These are phyloP conservation scores for Boletus eberwhitei DNA, from an alignment of 768 basidiomycete genomes.

Conservation along the genomic window DNA sequence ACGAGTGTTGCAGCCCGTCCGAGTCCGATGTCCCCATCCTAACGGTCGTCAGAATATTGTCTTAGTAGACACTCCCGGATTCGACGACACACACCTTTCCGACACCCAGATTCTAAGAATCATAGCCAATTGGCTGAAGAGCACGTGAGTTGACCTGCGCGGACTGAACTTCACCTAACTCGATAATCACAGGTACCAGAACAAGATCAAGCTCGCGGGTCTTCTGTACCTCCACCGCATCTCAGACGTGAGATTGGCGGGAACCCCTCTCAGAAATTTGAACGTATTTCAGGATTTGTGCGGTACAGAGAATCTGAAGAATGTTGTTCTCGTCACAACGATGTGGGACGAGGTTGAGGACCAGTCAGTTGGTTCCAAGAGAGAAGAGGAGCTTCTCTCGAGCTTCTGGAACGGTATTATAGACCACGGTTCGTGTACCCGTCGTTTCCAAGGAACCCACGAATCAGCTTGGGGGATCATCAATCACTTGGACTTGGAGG, in stretches of 20 bases:
- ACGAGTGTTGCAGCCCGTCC: conserved; percentile 1
- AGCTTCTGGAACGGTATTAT: conserved; percentile 17
- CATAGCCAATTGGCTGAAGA: conserved; percentile 15
- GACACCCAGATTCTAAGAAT: conserved; percentile 10
- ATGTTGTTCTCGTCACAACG: conserved; percentile 17
- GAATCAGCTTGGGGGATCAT: conserved; percentile 17
- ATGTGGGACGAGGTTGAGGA: conserved; percentile 17
- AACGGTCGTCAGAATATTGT: conserved; percentile 12
- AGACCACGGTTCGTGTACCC: conserved; percentile 4
- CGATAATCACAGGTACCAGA: conserved; percentile 1
- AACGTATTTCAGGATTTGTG: conserved; percentile 10
- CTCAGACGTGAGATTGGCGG: conserved; percentile 7
- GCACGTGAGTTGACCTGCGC: conserved; percentile 5
- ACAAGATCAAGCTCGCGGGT: conserved; percentile 10
- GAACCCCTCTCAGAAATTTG: conserved; percentile 10
- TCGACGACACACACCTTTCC: conserved; percentile 11
- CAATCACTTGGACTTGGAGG: background rate
- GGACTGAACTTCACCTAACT: background rate
- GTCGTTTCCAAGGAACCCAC: conserved; percentile 8
- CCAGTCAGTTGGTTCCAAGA: background rate
- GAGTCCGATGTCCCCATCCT: conserved; percentile 7
- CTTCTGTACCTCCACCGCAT: conserved; percentile 16
- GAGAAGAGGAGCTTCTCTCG: conserved; percentile 12
- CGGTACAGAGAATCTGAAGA: conserved; percentile 9
- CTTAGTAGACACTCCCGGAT: conserved; percentile 19